Conservation (phyloP, 306 rosid genomes). For the Mimosa pudica region DNA sequence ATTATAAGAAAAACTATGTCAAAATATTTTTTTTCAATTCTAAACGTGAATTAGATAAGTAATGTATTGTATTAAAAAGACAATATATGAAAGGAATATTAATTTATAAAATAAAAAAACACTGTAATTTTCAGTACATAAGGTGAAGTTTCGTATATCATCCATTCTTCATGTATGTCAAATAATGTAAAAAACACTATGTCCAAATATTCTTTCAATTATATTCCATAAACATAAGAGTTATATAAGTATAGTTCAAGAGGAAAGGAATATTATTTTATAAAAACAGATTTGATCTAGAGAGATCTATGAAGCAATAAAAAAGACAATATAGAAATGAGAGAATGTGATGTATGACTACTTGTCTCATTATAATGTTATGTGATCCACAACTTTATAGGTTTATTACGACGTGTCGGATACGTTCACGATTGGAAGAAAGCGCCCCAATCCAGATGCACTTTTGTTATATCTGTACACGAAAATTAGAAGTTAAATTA, state of each 20-base stretch:
- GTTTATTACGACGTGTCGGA: constrained; percentile 4
- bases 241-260: too few species aligned
- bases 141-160: not conserved
- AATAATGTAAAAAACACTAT: too few species aligned
- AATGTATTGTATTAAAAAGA: too few species aligned
- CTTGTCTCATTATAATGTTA: not conserved
- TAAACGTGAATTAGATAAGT: too few species aligned
- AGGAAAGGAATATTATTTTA: too few species aligned
- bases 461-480: not conserved
- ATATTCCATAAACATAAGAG: too few species aligned
- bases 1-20: too few species aligned
- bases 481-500: not conserved
- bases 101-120: too few species aligned
- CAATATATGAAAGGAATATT: too few species aligned
- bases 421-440: not conserved
- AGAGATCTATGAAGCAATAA: not conserved
- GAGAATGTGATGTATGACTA: not conserved
- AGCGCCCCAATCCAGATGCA: not conserved
- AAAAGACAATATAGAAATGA: not conserved
- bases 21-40: too few species aligned
- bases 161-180: not conserved
- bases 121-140: not conserved
- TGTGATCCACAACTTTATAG: not conserved
- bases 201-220: too few species aligned
- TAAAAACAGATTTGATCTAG: not conserved